phyloP scores from a whole-genome alignment of 257 asterid genomes.

The Jacaranda copaia region DNA sequence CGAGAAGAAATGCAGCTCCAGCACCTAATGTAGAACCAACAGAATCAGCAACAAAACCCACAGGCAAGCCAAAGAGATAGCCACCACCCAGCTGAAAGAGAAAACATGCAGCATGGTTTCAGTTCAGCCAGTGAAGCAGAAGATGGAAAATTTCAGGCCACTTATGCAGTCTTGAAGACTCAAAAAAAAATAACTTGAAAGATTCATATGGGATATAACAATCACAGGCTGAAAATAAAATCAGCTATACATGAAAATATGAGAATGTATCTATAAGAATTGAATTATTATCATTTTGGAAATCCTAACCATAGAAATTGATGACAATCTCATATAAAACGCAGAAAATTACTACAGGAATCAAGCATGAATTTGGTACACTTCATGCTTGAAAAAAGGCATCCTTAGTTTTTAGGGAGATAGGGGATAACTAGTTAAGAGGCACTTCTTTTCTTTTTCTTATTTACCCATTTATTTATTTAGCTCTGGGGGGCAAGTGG shows the following conservation, averaged over 20 bases:
- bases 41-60: conserved; percentile 92
- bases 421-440: not conserved
- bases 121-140: conserved; percentile 9
- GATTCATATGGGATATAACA: not conserved
- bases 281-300: not conserved
- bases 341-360: not conserved
- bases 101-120: conserved; percentile 24
- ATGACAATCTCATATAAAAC: not conserved
- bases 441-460: not conserved
- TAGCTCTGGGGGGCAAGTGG: not conserved
- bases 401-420: not conserved
- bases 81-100: conserved; percentile 95
- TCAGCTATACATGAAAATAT: not conserved
- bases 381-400: not conserved
- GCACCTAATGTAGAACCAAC: conserved; percentile 93
- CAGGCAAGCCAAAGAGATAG: conserved; percentile 90
- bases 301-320: not conserved
- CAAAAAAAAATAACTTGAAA: not conserved
- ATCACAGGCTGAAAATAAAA: not conserved
- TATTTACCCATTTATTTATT: not conserved
- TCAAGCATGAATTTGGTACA: not conserved
- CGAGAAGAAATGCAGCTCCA: conserved; percentile 91
- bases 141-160: not conserved
- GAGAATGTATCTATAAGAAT: not conserved
- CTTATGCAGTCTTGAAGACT: too few species aligned